Base-by-base conservation (phyloP, 2,329 filamentous ascomycete species). In the Colletotrichum sp. region DNA sequence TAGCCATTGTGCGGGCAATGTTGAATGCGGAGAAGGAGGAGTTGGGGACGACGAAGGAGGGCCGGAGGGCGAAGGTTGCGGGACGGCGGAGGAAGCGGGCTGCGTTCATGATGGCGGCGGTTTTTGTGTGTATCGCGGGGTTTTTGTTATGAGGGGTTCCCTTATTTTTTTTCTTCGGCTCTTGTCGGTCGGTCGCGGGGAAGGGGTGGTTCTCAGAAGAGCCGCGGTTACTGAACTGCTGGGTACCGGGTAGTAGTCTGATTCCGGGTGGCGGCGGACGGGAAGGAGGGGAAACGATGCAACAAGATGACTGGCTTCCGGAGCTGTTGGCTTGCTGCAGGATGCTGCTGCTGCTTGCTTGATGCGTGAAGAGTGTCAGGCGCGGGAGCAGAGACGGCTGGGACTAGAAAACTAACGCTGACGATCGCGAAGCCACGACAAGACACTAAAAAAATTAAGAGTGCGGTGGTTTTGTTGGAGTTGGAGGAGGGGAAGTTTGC, bases 1-100 rank as follows among this genome's bases (percentile, higher is more conserved):
- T 83, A 73, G 90, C 88, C 91, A 93, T 92, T 81, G 86, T 89
- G 84, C 86, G 85, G 78, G 72, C 66, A 60, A 68, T 68, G 76
- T 72, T 68, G 79, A 76, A 76, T 57, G 67, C 76, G 72, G 73
- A 72, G 44, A 52, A 52, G 72, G 71, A 71, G 74, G 64, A 75
- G 57, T 64, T 34, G 55, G 55, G 63, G 44, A 65, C 71, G 59
- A 71, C 36, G 60, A 77, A 72, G 52, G 72, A 72, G 26, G 74
- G 75, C 24, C 74, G 70, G 44, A 77, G 76, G 36, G 70, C 66
- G 24, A 71, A 72, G 57, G 70, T 65, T 34, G 69, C 69, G 36
- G 67, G 63, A 32, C 69, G 70, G 67, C 71, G 75, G 72, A 75
- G 72, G 77, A 77, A 77, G 72, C 71, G 71, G 24, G 75, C 75